A percentile compares a stretch with the other conserved stretches of the same genome.
These are phyloP conservation scores for Gastrolobium villosum DNA, from an alignment of 306 rosid genomes.

Conservation along the genomic window DNA sequence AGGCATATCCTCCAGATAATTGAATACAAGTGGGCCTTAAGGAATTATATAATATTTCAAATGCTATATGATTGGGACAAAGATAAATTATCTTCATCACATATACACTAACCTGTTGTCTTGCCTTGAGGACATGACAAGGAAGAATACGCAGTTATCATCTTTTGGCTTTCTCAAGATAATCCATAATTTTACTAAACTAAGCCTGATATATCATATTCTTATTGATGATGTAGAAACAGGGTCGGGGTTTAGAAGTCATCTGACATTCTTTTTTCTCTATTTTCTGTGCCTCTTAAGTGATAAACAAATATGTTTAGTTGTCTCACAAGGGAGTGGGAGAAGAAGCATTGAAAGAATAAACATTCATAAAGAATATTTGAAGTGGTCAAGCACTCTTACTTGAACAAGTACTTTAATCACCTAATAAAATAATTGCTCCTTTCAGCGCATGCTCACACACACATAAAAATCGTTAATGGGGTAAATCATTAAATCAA, in stretches of 20 bases:
- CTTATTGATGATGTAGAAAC: constrained; percentile 3
- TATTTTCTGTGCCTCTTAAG: constrained; percentile 19
- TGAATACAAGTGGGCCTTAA: constrained; percentile 61
- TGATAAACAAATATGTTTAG: neutral
- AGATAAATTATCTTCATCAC: constrained; percentile 56
- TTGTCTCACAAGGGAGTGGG: constrained; percentile 32
- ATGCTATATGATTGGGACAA: constrained; percentile 56
- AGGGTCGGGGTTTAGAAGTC: constrained; percentile 6
- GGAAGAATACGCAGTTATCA: constrained; percentile 26
- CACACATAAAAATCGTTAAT: neutral
- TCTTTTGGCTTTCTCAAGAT: constrained; percentile 29
- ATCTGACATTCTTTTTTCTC: neutral
- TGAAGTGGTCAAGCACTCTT: constrained; percentile 17
- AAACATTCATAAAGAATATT: neutral
- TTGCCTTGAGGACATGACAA: constrained; percentile 44
- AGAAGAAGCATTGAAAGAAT: constrained; percentile 38
- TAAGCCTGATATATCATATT: neutral
- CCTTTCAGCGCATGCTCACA: neutral
- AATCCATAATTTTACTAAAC: constrained; percentile 36
- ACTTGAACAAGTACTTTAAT: neutral
- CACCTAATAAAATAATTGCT: constrained; percentile 9
- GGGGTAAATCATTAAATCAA: neutral
- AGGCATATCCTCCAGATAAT: constrained; percentile 46
- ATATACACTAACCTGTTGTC: constrained; percentile 49
- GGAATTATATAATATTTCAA: constrained; percentile 51